These are phyloP conservation scores for Phytophthora pistaciae DNA, from an alignment of 352 stramenopile species.

Conservation along the genomic window DNA sequence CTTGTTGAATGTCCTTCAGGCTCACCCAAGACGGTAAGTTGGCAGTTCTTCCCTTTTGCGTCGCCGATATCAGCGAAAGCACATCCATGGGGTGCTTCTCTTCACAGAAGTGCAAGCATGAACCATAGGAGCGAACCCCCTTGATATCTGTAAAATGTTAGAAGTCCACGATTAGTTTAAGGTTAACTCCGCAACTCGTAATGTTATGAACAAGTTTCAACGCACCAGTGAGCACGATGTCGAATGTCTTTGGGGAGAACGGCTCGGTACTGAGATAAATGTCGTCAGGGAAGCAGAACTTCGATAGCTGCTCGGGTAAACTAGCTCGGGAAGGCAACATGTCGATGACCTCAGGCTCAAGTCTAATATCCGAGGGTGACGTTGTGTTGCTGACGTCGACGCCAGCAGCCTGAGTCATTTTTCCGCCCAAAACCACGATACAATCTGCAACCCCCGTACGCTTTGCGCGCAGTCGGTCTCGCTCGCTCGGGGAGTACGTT, in stretches of 20 bases:
- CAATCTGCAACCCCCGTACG: conserved; percentile 56
- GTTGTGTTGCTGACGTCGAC: conserved; percentile 44
- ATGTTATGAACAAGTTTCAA: too few relatives aligned
- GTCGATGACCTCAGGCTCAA: conserved; percentile 68
- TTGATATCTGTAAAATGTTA: conserved; percentile 53
- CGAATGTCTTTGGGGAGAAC: conserved; percentile 56
- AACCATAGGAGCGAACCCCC: conserved; percentile 58
- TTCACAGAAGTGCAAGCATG: conserved; percentile 74
- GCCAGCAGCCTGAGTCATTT: conserved; percentile 46
- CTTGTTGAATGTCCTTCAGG: conserved; percentile 75
- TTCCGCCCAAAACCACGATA: conserved; percentile 63
- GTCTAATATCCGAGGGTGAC: conserved; percentile 51
- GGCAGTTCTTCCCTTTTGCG: conserved; percentile 49
- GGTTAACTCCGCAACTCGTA: too few relatives aligned
- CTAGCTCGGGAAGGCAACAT: conserved; percentile 47
- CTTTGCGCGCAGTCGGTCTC: conserved; percentile 20
- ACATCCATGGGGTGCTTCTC: conserved; percentile 71
- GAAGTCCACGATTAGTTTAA: background rate
- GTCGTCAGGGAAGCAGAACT: conserved; percentile 78
- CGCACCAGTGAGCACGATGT: conserved; percentile 77
- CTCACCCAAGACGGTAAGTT: conserved; percentile 73
- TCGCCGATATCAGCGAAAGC: conserved; percentile 61
- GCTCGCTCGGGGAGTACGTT: conserved; percentile 11
- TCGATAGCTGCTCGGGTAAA: conserved; percentile 73
- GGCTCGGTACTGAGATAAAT: conserved; percentile 55